phyloP scores from a whole-genome alignment of 2,329 filamentous ascomycete species.

The Cercospora citrullina region DNA sequence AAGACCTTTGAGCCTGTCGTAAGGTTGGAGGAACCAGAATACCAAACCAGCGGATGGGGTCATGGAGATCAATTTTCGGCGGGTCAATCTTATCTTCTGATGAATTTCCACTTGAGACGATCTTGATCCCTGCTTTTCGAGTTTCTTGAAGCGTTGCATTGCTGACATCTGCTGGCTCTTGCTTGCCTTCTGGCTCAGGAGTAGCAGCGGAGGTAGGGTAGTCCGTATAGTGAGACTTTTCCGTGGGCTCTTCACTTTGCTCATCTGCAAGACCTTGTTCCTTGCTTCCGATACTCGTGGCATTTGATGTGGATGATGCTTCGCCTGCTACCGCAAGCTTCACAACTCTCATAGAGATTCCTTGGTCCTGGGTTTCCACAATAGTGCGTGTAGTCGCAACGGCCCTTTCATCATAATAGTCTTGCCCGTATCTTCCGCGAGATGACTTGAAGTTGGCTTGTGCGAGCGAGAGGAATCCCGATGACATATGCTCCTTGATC shows the following conservation, averaged over 20 bases:
- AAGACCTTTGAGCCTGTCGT: constrained; percentile 59
- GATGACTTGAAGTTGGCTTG: constrained; percentile 70
- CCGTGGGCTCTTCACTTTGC: not conserved
- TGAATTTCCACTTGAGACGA: not conserved
- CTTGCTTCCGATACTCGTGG: not conserved
- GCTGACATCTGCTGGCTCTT: not conserved
- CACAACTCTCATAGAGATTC: not conserved
- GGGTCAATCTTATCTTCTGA: constrained; percentile 4
- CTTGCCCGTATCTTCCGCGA: constrained; percentile 63
- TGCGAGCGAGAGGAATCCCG: constrained; percentile 58
- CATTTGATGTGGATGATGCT: not conserved
- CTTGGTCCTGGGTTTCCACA: constrained; percentile 7
- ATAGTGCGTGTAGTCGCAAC: constrained; percentile 11
- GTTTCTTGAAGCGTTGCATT: not conserved
- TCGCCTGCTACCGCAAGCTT: not conserved
- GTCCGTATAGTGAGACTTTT: constrained; percentile 1
- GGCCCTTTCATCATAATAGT: constrained; percentile 69
- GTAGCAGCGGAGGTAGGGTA: constrained; percentile 39
- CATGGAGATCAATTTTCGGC: constrained; percentile 32
- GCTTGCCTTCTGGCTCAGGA: constrained; percentile 44
- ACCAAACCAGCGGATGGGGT: constrained; percentile 62
- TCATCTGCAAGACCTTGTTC: not conserved
- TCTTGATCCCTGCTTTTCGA: not conserved
- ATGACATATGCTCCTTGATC: constrained; percentile 57
- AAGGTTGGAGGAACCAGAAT: constrained; percentile 53